Conservation (phyloP, 352 stramenopile genomes). For the Globisporangium iwayamae region DNA sequence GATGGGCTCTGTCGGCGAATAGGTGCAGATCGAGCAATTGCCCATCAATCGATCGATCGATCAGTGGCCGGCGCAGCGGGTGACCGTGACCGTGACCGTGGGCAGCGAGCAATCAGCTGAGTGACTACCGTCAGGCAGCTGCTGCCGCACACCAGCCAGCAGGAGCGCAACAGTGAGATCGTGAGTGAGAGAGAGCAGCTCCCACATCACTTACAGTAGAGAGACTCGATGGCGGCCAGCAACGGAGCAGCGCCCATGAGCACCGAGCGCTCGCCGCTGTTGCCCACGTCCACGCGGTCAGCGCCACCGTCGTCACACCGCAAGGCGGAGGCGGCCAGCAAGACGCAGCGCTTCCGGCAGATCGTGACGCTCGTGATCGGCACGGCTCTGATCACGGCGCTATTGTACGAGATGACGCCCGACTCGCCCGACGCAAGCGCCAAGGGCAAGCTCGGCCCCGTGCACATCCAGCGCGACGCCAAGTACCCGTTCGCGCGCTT, state of each 20-base stretch:
- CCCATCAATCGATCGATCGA: neutral
- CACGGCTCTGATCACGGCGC: slow-evolving; percentile 15
- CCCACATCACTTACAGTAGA: neutral
- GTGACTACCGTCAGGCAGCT: neutral
- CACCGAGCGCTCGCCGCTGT: slow-evolving; percentile 9
- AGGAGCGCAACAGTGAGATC: neutral
- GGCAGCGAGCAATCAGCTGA: neutral
- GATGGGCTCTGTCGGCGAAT: neutral
- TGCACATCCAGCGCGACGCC: slow-evolving; percentile 12
- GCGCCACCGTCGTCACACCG: slow-evolving; percentile 4
- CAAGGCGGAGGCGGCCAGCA: slow-evolving; percentile 2
- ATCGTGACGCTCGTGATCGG: slow-evolving; percentile 10
- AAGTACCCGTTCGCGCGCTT: slow-evolving; percentile 25
- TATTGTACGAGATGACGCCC: slow-evolving; percentile 20
- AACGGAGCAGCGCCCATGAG: neutral
- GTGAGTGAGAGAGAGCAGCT: neutral
- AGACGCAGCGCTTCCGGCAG: slow-evolving; percentile 16
- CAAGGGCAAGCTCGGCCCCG: slow-evolving; percentile 6
- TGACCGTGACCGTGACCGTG: no score
- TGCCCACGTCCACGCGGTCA: neutral
- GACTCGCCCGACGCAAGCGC: slow-evolving; percentile 1
- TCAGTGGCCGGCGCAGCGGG: neutral
- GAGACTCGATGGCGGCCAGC: neutral
- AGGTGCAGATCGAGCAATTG: slow-evolving; percentile 2
- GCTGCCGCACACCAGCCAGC: neutral